Conservation (phyloP, 306 rosid species). For the Quercus mongolica region DNA sequence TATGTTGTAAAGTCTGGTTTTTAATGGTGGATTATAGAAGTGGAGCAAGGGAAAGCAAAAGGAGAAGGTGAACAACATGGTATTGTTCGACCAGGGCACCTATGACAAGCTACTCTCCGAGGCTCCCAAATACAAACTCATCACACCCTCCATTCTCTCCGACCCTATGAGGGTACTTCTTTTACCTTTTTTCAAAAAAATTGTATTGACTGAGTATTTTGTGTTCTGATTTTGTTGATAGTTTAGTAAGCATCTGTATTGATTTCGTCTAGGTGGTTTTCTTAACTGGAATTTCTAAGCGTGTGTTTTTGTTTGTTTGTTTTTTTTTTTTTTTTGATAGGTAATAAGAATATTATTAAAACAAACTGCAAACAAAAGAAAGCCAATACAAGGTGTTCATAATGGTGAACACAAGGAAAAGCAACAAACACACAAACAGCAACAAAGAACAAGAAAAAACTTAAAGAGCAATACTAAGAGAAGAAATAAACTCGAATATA, state of each 20-base stretch:
- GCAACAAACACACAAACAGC: too few species aligned
- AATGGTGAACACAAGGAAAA: too few species aligned
- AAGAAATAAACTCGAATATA: too few species aligned
- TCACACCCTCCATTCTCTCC: slow-evolving; percentile 62
- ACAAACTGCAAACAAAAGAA: too few species aligned
- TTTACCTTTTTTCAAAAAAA: neutral
- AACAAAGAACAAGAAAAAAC: too few species aligned
- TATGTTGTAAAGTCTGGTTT: too few species aligned
- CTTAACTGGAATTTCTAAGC: neutral
- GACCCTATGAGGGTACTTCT: slow-evolving; percentile 57
- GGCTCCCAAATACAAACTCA: slow-evolving; percentile 69
- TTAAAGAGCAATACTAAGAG: too few species aligned
- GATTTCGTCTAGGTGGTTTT: neutral
- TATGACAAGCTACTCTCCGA: slow-evolving; percentile 59
- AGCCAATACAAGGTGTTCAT: too few species aligned
- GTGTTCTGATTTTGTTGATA: neutral
- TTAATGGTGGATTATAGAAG: slow-evolving; percentile 39
- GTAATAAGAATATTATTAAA: too few species aligned
- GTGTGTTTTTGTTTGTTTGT: too few species aligned
- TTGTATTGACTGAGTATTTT: neutral
- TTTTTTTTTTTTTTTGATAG: too few species aligned
- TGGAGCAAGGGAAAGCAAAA: slow-evolving; percentile 81
- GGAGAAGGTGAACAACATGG: slow-evolving; percentile 82
- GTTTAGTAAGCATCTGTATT: neutral
- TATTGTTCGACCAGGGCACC: slow-evolving; percentile 53